These are phyloP conservation scores for Citrus trifoliata DNA, from an alignment of 345 rosid genomes.

Conservation along the genomic window DNA sequence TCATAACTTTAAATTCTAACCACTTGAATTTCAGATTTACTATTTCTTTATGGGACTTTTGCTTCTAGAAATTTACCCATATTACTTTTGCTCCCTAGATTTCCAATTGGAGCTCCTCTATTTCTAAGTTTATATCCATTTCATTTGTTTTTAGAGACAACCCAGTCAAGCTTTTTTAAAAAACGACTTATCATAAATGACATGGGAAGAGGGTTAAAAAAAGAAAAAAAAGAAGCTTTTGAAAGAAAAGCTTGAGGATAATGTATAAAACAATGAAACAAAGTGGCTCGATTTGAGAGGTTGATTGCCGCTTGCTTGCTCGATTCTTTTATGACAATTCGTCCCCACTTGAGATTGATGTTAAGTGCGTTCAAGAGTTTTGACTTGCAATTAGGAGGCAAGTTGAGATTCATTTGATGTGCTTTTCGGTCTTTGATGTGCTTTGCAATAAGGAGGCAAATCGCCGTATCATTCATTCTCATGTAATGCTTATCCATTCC, in stretches of 20 bases:
- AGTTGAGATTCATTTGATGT: not conserved
- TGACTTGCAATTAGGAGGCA: not conserved
- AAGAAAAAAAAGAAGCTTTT: no score
- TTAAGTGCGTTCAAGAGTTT: not conserved
- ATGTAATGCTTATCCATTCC: slow-evolving; percentile 1
- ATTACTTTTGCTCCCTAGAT: no score
- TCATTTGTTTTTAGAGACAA: no score
- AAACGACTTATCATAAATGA: no score
- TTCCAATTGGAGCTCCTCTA: rapidly evolving
- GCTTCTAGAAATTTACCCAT: no score
- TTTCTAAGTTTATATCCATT: no score
- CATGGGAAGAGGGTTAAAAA: no score
- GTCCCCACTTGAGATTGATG: slow-evolving; percentile 1
- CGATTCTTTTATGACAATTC: not conserved
- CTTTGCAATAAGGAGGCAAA: not conserved
- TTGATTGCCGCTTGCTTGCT: not conserved
- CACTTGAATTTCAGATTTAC: no score
- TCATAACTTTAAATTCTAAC: no score
- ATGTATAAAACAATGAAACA: not conserved
- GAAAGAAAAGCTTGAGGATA: not conserved
- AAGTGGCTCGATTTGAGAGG: not conserved
- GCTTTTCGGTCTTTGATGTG: not conserved
- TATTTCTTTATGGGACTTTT: no score
- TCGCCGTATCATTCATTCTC: no score
- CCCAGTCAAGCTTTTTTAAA: no score